Base-by-base conservation (phyloP, 2,329 filamentous ascomycete genomes). In the Alternaria triticina region DNA sequence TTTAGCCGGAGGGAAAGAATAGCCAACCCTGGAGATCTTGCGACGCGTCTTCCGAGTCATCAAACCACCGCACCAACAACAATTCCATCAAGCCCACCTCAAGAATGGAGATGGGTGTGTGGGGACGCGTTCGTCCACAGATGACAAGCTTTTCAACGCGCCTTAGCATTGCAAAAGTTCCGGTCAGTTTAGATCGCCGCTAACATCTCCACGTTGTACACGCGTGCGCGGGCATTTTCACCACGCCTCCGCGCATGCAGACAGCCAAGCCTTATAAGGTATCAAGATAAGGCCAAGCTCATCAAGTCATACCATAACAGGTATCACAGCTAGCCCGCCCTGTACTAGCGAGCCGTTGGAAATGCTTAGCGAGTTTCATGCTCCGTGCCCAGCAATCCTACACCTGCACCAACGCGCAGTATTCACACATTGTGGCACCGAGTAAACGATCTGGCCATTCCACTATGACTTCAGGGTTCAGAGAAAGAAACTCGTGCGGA, bases 281-380 rank as follows among this genome's bases (percentile, higher is more conserved):
- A 61, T 69, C 64, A 69, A 69, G 61, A 61, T 27, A 30, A 60
- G 59, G 68, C 66, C 70, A 70, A 73, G 69, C 64, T 62, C 59
- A 51, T 62, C 61, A 17, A 51, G 17, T 57, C 49, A 47, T 44
- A n/a, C 49, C 47, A 25, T 40, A 62, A 57, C 12, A 20, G 57
- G 64, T 50, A 62, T 54, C 15, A 40, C 45, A 28, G 25, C 57
- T 67, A 59, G 45, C 63, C 58, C 59, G 44, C 54, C 46, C 47
- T 27, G 47, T 51, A 36, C 49, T 59, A 57, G 60, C 56, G 44
- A 61, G 40, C 49, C 58, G 44, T 70, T 44, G 28, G 51, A 47
- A 66, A 65, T 61, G 69, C 71, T 77, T 72, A 72, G 69, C 65
- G 60, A 66, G 74, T 77, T 78, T 76, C 67, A 72, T 51, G 25